Conservation (phyloP, 1,284 basidiomycete genomes). For the Tilletia caries region DNA sequence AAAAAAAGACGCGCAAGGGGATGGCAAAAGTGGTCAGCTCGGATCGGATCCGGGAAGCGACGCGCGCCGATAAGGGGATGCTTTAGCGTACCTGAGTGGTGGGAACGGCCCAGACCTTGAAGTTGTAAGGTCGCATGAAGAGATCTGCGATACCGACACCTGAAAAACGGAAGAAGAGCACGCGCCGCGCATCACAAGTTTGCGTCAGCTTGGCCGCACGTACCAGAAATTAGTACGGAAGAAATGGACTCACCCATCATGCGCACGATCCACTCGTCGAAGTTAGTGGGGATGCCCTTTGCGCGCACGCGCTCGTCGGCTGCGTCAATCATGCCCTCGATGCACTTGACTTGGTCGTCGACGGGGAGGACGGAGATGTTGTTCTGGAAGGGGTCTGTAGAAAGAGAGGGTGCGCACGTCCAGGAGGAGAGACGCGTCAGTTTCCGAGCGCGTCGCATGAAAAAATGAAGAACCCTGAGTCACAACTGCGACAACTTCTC, state of each 20-base stretch:
- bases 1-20: neutral
- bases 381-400: slow-evolving; percentile 56
- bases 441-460: neutral
- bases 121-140: slow-evolving; percentile 62
- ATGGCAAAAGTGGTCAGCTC: neutral
- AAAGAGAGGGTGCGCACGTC: slow-evolving; percentile 5
- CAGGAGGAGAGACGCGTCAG: no score
- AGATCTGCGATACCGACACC: slow-evolving; percentile 58
- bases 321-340: slow-evolving; percentile 60
- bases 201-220: no score
- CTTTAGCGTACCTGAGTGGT: slow-evolving; percentile 55
- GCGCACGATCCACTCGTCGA: slow-evolving; percentile 60
- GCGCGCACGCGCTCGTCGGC: slow-evolving; percentile 52
- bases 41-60: no score
- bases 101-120: slow-evolving; percentile 61
- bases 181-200: neutral
- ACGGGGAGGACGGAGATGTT: slow-evolving; percentile 60
- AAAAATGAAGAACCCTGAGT: no score
- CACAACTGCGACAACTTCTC: slow-evolving; percentile 67
- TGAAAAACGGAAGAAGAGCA: neutral
- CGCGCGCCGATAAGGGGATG: no score
- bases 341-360: slow-evolving; percentile 58
- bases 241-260: slow-evolving; percentile 54
- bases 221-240: neutral
- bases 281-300: slow-evolving; percentile 54